A percentile compares a stretch with the other conserved stretches of the same genome.
Conservation (phyloP, 2,329 filamentous ascomycete genomes). For the Hypoxylon sp. region DNA sequence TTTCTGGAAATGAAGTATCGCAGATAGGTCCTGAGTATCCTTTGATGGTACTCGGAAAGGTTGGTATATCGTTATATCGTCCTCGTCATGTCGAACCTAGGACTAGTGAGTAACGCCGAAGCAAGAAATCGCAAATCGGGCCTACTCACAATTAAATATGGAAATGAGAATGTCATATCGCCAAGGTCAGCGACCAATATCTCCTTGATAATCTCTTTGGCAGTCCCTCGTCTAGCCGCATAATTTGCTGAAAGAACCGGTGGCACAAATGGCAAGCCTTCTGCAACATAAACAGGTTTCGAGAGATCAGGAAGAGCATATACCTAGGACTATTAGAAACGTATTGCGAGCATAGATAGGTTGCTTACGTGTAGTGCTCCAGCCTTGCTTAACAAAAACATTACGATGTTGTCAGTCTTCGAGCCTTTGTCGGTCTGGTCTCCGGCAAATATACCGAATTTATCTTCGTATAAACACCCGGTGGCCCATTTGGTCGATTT, state of each 20-base stretch:
- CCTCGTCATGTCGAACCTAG: conserved; percentile 81
- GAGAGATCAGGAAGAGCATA: conserved; percentile 82
- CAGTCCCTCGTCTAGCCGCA: conserved; percentile 76
- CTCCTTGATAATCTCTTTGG: conserved; percentile 82
- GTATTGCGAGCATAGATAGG: not conserved
- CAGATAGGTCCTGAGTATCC: conserved; percentile 62
- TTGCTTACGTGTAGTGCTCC: conserved; percentile 79
- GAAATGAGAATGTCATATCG: conserved; percentile 76
- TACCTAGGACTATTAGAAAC: conserved; percentile 66
- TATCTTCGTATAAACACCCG: conserved; percentile 86
- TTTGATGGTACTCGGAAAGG: conserved; percentile 72
- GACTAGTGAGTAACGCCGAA: conserved; percentile 24
- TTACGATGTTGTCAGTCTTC: conserved; percentile 69
- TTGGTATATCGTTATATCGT: conserved; percentile 90
- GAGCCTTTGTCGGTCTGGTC: conserved; percentile 57
- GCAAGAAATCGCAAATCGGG: conserved; percentile 20
- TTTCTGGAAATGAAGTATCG: conserved; percentile 82
- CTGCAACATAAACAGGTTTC: conserved; percentile 79
- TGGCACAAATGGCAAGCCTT: conserved; percentile 83
- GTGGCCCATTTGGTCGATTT: conserved; percentile 81
- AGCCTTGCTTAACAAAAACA: conserved; percentile 83
- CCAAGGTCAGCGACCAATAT: conserved; percentile 88
- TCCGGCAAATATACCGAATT: conserved; percentile 67
- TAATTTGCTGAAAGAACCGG: conserved; percentile 81
- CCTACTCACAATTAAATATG: conserved; percentile 82